Evolutionary conservation across 306 rosid species (phyloP), one percentile per base, ranked within the genome.

Genomic region (Glycine latifolia): DNA sequence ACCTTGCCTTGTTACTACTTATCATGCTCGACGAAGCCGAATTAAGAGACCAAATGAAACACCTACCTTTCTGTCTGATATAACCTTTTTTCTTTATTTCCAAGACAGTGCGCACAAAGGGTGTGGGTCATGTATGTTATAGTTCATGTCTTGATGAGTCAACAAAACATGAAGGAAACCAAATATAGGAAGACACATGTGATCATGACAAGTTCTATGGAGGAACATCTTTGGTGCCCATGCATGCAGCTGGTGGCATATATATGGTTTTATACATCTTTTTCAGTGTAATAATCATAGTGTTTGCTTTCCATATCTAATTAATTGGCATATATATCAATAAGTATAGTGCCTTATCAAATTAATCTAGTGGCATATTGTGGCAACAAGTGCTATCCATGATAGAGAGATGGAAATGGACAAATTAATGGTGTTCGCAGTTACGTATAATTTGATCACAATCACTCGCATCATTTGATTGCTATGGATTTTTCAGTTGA

Each of bases 161-260:
- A 26, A 26, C 31, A 26, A 26, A 26, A 26, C 31, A 26, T 26
- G 31, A 26, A 72, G 72, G 72, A 69, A 91, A 81, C 86, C 87
- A 83, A 53, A 74, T 67, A 16, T 72, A 67, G 84, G 72, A 75
- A 81, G 83, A 49, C 90, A 89, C 88, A 20, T 20, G 92, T 90
- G 92, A 77, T 76, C 16, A 77, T 90, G 92, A 16, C 10, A 56
- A 15, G 62, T 16, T 56, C 62, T 16, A 56, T 15, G 88, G 92
- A 73, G 86, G 87, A 91, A 89, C 76, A 83, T 77, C 76, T 56
- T 68, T 77, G 49, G 48, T 77, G 80, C 62, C 77, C 81, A 55
- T 68, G 16, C 20, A 53, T 55, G 10, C 9, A 17, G 77, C 81
- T 10, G 39, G 55, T 80, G 77, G 59, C 4, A 35, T 4, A 3